These are phyloP conservation scores for Elsinoe necatrix DNA, from an alignment of 2,329 filamentous ascomycete genomes.

Conservation along the genomic window DNA sequence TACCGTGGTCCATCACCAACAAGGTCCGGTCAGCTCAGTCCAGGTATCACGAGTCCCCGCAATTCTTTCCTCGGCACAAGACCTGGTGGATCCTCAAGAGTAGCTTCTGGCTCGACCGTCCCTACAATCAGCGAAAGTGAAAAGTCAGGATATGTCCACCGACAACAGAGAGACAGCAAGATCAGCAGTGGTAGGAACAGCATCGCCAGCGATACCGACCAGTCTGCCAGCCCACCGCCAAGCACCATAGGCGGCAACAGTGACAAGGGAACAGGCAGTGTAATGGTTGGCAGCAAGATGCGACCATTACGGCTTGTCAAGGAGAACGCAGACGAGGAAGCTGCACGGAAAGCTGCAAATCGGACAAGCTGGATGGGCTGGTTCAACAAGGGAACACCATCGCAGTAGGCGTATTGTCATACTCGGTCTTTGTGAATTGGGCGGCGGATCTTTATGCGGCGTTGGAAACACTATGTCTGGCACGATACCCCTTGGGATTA, in stretches of 20 bases:
- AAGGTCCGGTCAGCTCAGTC: constrained; percentile 28
- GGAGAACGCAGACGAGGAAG: constrained; percentile 47
- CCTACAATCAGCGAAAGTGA: constrained; percentile 14
- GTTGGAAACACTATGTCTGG: constrained; percentile 7
- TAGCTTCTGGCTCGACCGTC: constrained; percentile 29
- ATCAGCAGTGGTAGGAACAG: constrained; percentile 18
- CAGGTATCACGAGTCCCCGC: constrained; percentile 54
- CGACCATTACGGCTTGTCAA: constrained; percentile 80
- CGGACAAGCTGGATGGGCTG: constrained; percentile 42
- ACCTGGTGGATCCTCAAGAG: constrained; percentile 29
- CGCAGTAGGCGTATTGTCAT: neutral
- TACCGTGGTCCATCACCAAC: constrained; percentile 57
- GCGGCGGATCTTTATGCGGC: neutral
- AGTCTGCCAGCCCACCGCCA: constrained; percentile 47
- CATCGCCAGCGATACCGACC: constrained; percentile 34
- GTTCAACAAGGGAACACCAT: constrained; percentile 31
- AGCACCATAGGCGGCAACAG: constrained; percentile 41
- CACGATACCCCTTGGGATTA: constrained; percentile 15
- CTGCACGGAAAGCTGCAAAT: constrained; percentile 37
- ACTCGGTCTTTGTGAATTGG: neutral
- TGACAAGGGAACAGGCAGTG: constrained; percentile 29
- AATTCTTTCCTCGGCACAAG: constrained; percentile 52
- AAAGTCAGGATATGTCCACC: constrained; percentile 26
- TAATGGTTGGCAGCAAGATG: constrained; percentile 58
- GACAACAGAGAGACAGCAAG: constrained; percentile 26